These are phyloP conservation scores for Schizophyllum commune DNA, from an alignment of 1,284 basidiomycete genomes.

Conservation along the genomic window DNA sequence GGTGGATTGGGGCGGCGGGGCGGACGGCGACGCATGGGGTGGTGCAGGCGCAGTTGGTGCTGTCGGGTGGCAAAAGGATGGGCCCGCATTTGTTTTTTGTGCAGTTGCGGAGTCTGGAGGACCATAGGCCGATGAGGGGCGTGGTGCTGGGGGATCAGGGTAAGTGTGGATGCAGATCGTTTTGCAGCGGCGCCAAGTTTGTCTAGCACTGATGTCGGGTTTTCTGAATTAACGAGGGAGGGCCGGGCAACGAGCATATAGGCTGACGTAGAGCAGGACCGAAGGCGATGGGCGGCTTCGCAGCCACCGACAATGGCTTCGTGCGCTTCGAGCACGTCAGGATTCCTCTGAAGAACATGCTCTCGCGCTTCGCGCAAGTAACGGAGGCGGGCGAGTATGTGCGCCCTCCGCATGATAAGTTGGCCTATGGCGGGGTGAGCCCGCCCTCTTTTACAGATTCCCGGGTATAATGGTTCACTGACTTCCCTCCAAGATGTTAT, in stretches of 20 bases:
- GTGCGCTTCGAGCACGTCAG: conserved; percentile 62
- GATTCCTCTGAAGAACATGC: conserved; percentile 72
- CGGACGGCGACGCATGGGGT: conserved; percentile 74
- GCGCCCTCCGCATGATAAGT: conserved; percentile 63
- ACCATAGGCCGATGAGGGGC: background rate
- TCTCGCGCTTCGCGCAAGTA: conserved; percentile 67
- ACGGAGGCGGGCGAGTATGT: conserved; percentile 62
- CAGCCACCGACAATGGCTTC: conserved; percentile 64
- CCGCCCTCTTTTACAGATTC: background rate
- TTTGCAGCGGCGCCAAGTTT: too few species aligned
- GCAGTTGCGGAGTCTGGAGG: conserved; percentile 56
- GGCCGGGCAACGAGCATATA: too few species aligned
- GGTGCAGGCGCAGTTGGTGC: conserved; percentile 69
- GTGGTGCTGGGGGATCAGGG: background rate
- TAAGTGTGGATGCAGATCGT: background rate
- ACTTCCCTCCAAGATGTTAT: conserved; percentile 52
- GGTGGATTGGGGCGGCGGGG: conserved; percentile 76
- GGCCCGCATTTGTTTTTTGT: conserved; percentile 78
- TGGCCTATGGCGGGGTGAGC: conserved; percentile 72
- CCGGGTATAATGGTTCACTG: too few species aligned
- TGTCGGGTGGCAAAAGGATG: conserved; percentile 53
- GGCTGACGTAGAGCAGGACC: too few species aligned
- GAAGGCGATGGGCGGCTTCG: conserved; percentile 50
- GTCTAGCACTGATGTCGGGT: too few species aligned
- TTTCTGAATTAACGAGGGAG: too few species aligned